A percentile compares a stretch with the other conserved stretches of the same genome.
Conservation (phyloP, 106 monocot species). For the Alisma plantagoaquatica region DNA sequence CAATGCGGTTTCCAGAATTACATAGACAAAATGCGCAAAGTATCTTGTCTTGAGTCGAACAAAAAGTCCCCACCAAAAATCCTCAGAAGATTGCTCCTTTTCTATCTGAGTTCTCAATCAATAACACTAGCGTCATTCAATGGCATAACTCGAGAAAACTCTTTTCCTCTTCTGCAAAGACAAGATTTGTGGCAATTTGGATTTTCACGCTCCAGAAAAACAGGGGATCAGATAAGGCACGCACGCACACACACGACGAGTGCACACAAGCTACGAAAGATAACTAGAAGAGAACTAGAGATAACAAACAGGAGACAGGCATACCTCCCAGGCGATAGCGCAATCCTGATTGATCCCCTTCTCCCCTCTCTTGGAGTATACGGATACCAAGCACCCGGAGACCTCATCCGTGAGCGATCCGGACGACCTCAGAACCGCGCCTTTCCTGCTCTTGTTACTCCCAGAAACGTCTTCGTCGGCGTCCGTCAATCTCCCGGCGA, state of each 20-base stretch:
- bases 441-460: constrained; percentile 45
- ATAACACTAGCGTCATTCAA: background rate
- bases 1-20: too few relatives aligned
- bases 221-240: too few relatives aligned
- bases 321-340: constrained; percentile 82
- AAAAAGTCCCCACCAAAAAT: too few relatives aligned
- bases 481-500: constrained; percentile 4
- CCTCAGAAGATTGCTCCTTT: too few relatives aligned
- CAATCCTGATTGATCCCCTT: constrained; percentile 95
- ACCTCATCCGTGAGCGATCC: constrained; percentile 31
- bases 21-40: too few relatives aligned
- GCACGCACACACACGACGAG: too few relatives aligned
- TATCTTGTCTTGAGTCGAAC: too few relatives aligned
- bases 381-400: constrained; percentile 49
- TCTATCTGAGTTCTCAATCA: background rate
- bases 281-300: background rate
- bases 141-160: background rate
- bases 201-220: too few relatives aligned
- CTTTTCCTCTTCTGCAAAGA: background rate
- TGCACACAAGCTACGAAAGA: background rate
- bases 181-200: background rate
- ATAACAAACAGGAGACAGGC: background rate
- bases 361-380: constrained; percentile 62
- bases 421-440: constrained; percentile 47
- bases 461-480: constrained; percentile 35